Conservation (phyloP, 306 rosid genomes). For the Sicyos edulis region DNA sequence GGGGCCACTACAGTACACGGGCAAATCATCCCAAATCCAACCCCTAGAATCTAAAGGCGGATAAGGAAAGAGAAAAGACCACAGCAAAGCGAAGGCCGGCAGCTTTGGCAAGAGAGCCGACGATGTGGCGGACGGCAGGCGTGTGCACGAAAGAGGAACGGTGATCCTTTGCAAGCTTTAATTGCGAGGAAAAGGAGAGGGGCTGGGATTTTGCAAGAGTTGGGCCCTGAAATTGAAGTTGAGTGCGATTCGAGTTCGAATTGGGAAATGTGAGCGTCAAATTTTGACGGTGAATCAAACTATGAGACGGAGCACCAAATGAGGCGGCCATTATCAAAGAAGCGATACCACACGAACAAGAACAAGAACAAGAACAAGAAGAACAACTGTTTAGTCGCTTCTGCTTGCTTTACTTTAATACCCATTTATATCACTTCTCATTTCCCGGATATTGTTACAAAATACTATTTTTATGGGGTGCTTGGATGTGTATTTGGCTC, state of each 20-base stretch:
- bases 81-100: slow-evolving; percentile 83
- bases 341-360: too few species aligned
- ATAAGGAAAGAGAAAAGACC: slow-evolving; percentile 35
- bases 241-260: slow-evolving; percentile 1
- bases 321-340: slow-evolving; percentile 12
- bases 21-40: background rate
- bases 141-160: slow-evolving; percentile 42
- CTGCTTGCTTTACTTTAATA: too few species aligned
- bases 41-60: background rate
- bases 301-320: background rate
- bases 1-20: background rate
- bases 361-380: background rate
- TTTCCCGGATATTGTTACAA: too few species aligned
- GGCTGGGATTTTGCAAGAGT: background rate
- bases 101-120: slow-evolving; percentile 60
- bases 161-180: slow-evolving; percentile 27
- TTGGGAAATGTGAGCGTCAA: background rate
- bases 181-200: background rate
- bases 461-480: too few species aligned
- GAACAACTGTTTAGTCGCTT: too few species aligned
- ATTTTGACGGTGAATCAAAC: background rate
- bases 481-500: too few species aligned
- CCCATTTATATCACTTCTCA: too few species aligned
- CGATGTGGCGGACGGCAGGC: slow-evolving; percentile 66
- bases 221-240: slow-evolving; percentile 2